Conservation (phyloP, 768 basidiomycete genomes). For the Xanthoconium stramineum region DNA sequence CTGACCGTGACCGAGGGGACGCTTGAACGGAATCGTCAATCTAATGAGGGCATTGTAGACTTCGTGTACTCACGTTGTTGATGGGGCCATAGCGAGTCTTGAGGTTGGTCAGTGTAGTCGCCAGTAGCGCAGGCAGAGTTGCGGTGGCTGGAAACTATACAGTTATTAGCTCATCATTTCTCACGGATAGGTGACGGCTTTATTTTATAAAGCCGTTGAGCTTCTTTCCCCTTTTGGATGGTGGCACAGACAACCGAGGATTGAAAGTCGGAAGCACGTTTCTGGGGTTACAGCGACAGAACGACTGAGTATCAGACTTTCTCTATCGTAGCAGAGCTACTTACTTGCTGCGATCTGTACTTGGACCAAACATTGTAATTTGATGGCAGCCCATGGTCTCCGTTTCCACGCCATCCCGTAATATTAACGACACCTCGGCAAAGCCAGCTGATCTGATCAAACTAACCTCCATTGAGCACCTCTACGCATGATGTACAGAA, state of each 20-base stretch:
- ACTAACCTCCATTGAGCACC: not conserved
- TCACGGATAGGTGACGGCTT: constrained; percentile 12
- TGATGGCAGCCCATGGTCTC: not conserved
- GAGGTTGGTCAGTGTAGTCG: constrained; percentile 28
- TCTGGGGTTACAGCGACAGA: too few species aligned
- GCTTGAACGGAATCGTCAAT: constrained; percentile 22
- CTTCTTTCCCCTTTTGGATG: not conserved
- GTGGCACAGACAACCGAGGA: not conserved
- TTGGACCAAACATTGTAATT: too few species aligned
- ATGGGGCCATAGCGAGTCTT: constrained; percentile 45
- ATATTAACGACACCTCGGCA: too few species aligned
- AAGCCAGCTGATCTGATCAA: not conserved
- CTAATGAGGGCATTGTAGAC: not conserved
- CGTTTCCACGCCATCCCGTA: too few species aligned
- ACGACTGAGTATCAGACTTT: too few species aligned
- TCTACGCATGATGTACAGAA: not conserved
- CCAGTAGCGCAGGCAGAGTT: constrained; percentile 4
- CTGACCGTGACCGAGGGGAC: constrained; percentile 49
- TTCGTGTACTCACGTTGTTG: constrained; percentile 47
- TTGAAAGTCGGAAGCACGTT: too few species aligned
- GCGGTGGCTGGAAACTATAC: constrained; percentile 41
- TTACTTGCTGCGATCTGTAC: too few species aligned
- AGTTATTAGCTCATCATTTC: constrained; percentile 31
- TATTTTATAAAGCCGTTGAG: too few species aligned
- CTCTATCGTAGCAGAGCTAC: too few species aligned